phyloP scores from a whole-genome alignment of 352 stramenopile genomes.

The Pythium brassicae region DNA sequence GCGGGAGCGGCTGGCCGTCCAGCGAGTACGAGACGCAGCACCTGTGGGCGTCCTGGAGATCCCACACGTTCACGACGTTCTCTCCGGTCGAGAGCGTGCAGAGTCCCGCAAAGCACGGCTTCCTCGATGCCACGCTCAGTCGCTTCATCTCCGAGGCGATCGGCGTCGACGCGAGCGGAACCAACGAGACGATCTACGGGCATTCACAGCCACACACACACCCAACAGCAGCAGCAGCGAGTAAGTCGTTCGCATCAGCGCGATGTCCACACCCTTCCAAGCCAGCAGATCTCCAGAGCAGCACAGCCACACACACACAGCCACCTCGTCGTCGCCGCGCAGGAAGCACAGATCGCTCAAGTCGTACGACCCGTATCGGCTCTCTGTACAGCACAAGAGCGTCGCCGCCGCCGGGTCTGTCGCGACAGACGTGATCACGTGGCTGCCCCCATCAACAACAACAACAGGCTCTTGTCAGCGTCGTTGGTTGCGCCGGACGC shows the following conservation, averaged over 20 bases:
- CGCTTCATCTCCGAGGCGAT: constrained; percentile 30
- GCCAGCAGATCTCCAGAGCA: no score
- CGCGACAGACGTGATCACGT: constrained; percentile 38
- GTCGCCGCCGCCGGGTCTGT: constrained; percentile 44
- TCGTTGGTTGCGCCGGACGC: no score
- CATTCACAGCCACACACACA: background rate
- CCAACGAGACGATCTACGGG: constrained; percentile 33
- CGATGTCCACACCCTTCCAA: no score
- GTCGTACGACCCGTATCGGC: constrained; percentile 59
- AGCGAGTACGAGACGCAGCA: constrained; percentile 52
- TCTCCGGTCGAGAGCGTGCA: constrained; percentile 37
- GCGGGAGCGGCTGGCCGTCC: constrained; percentile 29
- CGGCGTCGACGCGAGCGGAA: constrained; percentile 39
- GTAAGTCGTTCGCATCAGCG: no score
- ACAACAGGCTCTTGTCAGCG: background rate
- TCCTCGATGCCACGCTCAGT: constrained; percentile 40
- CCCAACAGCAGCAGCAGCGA: no score
- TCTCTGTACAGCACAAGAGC: constrained; percentile 61
- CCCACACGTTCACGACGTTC: constrained; percentile 57
- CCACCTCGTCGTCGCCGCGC: constrained; percentile 57
- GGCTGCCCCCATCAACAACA: constrained; percentile 16
- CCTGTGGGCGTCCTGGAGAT: constrained; percentile 48
- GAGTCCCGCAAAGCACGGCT: constrained; percentile 38
- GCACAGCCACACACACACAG: no score
- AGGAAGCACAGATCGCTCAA: constrained; percentile 69